phyloP scores from a whole-genome alignment of 805 yeast genomes.

The Hanseniaspora guilliermondii region DNA sequence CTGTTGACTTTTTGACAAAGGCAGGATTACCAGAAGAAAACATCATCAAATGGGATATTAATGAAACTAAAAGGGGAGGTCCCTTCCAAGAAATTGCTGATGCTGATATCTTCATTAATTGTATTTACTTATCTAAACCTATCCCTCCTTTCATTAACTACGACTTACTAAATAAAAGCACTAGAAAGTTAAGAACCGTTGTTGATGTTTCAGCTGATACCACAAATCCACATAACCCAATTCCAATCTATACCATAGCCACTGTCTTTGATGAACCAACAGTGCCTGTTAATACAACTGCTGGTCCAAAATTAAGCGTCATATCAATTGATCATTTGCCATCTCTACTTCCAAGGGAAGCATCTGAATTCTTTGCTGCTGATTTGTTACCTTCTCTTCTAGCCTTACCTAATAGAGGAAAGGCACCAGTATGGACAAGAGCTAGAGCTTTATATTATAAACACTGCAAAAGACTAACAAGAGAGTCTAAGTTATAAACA shows the following conservation, averaged over 20 bases:
- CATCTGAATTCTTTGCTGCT: conserved; percentile 78
- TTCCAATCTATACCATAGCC: conserved; percentile 83
- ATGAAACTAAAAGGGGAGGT: conserved; percentile 93
- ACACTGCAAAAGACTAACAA: conserved; percentile 63
- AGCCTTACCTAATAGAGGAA: conserved; percentile 66
- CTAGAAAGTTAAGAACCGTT: conserved; percentile 76
- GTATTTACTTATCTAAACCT: conserved; percentile 87
- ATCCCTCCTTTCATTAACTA: conserved; percentile 80
- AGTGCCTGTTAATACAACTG: conserved; percentile 62
- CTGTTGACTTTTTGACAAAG: conserved; percentile 67
- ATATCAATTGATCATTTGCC: conserved; percentile 95
- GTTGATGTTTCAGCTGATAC: conserved; percentile 99
- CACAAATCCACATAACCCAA: conserved; percentile 95
- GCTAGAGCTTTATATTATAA: conserved; percentile 75
- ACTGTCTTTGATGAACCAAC: conserved; percentile 89
- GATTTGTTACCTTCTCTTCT: conserved; percentile 84
- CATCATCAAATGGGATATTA: conserved; percentile 89
- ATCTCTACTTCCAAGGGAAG: conserved; percentile 88
- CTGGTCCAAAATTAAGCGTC: conserved; percentile 80
- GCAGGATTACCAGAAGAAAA: conserved; percentile 79
- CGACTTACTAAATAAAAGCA: conserved; percentile 49
- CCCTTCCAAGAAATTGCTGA: conserved; percentile 85
- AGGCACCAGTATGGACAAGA: conserved; percentile 82
- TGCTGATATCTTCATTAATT: conserved; percentile 84
- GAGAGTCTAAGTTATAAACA: conserved; percentile 33